Conservation (phyloP, 306 rosid genomes). For the Quercus parvula region DNA sequence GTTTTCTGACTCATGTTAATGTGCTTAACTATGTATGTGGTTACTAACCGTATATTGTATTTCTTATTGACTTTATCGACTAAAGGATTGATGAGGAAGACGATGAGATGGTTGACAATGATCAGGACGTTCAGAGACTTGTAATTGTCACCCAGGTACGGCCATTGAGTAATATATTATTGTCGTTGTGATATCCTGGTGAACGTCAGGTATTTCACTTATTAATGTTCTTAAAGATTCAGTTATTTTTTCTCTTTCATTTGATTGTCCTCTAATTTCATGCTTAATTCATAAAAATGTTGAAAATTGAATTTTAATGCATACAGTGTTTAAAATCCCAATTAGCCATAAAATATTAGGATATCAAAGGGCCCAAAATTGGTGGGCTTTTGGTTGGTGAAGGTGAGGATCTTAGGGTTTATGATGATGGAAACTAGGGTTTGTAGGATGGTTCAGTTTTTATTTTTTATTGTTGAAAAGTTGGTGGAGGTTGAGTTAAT, state of each 20-base stretch:
- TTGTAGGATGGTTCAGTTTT: background rate
- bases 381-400: background rate
- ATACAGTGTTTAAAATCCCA: background rate
- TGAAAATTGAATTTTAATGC: background rate
- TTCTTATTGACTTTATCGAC: slow-evolving; percentile 29
- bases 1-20: slow-evolving; percentile 8
- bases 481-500: too few relatives aligned
- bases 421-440: background rate
- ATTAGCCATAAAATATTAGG: background rate
- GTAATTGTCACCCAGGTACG: slow-evolving; percentile 94
- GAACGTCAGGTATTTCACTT: background rate
- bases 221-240: background rate
- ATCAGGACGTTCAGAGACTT: slow-evolving; percentile 86
- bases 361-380: background rate
- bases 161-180: background rate
- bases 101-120: slow-evolving; percentile 70
- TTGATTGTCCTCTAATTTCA: background rate
- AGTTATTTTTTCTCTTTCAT: background rate
- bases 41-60: slow-evolving; percentile 1
- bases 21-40: background rate
- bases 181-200: background rate
- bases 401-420: background rate
- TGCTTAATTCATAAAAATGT: background rate
- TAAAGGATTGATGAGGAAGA: slow-evolving; percentile 79
- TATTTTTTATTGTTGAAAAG: background rate